Conservation (phyloP, 805 yeast genomes). For the Kodamaea kaohsiungensis region DNA sequence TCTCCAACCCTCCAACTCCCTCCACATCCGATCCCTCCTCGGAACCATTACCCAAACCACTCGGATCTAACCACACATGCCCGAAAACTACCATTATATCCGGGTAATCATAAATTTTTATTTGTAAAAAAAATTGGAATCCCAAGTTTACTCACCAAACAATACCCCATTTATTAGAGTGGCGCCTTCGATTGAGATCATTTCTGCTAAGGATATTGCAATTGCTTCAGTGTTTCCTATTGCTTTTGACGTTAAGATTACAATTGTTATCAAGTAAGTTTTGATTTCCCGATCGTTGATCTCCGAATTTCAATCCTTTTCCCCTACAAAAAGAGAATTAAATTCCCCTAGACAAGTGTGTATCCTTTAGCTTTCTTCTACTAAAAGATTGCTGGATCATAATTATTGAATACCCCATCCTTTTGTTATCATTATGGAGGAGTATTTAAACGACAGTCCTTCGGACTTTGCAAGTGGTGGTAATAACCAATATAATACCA, state of each 20-base stretch:
- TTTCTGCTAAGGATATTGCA: neutral
- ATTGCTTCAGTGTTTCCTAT: neutral
- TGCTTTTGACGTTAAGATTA: neutral
- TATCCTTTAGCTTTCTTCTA: neutral
- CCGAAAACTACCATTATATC: neutral
- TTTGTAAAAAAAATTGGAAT: neutral
- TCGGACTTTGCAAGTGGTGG: conserved; percentile 19
- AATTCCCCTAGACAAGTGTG: neutral
- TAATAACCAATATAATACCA: conserved; percentile 3
- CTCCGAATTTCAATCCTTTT: neutral
- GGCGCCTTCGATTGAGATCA: neutral
- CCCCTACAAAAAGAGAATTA: neutral
- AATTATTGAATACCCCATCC: neutral
- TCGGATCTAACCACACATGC: neutral
- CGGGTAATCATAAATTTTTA: too few species aligned
- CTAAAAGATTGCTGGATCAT: neutral
- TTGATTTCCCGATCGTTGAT: neutral
- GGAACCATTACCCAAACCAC: too few species aligned
- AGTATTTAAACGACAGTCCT: conserved; percentile 35
- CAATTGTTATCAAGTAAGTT: neutral
- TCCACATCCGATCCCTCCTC: too few species aligned
- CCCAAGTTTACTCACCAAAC: neutral
- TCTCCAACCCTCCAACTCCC: too few species aligned
- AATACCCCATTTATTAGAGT: neutral
- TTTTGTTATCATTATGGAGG: conserved; percentile 21